Conservation (phyloP, 2,329 filamentous ascomycete species). For the Aphanoascus verrucosus region DNA sequence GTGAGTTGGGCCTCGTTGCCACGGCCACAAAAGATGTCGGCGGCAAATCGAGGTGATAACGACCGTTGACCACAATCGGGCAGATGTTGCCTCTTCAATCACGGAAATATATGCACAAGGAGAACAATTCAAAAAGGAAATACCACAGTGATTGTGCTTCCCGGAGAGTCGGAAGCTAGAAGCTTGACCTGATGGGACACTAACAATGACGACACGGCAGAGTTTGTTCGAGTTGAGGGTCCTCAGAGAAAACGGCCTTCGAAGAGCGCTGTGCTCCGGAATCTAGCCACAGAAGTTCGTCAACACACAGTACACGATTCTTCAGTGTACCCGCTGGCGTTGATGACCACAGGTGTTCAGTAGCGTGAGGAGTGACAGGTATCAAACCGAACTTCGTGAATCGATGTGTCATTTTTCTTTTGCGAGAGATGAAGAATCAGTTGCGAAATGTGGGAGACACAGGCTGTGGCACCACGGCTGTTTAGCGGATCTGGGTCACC, state of each 20-base stretch:
- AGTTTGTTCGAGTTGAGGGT: no score
- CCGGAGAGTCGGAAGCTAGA: no score
- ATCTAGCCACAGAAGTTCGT: not conserved
- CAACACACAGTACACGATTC: not conserved
- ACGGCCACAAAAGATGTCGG: not conserved
- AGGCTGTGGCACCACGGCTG: not conserved
- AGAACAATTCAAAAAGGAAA: no score
- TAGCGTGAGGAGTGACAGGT: not conserved
- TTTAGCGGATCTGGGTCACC: conserved; percentile 1
- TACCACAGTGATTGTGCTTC: no score
- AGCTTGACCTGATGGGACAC: not conserved
- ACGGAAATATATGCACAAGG: no score
- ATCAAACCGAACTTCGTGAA: not conserved
- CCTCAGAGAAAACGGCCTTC: not conserved
- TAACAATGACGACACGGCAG: no score
- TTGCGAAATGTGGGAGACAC: not conserved
- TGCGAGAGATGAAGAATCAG: conserved; percentile 1
- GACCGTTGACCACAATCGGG: no score
- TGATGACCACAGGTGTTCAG: not conserved
- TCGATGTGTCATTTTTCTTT: not conserved
- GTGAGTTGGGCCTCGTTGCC: not conserved
- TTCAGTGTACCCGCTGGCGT: not conserved
- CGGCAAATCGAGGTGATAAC: no score
- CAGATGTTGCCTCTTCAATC: no score
- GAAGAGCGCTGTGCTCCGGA: not conserved